Evolutionary conservation across 208 protist genomes (phyloP), one percentile per base, ranked within the genome.

Genomic region (Leishmania lainsoni): DNA sequence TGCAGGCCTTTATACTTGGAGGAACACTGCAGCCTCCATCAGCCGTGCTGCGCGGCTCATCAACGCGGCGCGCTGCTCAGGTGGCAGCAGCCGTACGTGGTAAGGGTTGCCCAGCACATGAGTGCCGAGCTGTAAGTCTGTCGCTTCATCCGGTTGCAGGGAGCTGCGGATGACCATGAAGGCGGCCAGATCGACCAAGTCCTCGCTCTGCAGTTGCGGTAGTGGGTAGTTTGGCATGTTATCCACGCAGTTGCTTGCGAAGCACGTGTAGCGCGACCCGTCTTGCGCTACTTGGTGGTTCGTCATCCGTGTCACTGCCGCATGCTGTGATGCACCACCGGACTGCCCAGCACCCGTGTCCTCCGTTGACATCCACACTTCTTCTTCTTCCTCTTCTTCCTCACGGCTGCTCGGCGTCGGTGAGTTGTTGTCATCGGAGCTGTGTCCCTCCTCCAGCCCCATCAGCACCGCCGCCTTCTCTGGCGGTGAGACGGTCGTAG

Each of bases 101-200:
- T 74, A 48, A 68, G 86, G 82, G 69, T 85, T 42, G 39, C 90
- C 85, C 10, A 91, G 68, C 1, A 82, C 48, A 49, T 83, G 75
- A 4, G 71, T 56, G 69, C 85, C 88, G 17, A 90, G 59, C 39
- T 83, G 56, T 45, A 84, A 32, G 71, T 87, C 84, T 35, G 69
- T 78, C 26, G 77, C 83, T 48, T 75, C 79, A 79, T 91, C 82
- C 58, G 80, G 87, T 45, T 79, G 79, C 51, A 87, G 78, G 1
- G 76, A 80, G 73, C 85, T 81, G 70, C 87, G 79, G 35, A 69
- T 71, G 63, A 91, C 89, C 87, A 92, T 90, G 74, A 87, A 88
- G 22, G 80, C 63, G 35, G 83, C 79, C 42, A 91, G 51, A 26
- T 90, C 86, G 29, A 82, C 78, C 12, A 93, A 63, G 39, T 86